These are phyloP conservation scores for Peribolospora kevripleyi DNA, from an alignment of 768 basidiomycete genomes.

Conservation along the genomic window DNA sequence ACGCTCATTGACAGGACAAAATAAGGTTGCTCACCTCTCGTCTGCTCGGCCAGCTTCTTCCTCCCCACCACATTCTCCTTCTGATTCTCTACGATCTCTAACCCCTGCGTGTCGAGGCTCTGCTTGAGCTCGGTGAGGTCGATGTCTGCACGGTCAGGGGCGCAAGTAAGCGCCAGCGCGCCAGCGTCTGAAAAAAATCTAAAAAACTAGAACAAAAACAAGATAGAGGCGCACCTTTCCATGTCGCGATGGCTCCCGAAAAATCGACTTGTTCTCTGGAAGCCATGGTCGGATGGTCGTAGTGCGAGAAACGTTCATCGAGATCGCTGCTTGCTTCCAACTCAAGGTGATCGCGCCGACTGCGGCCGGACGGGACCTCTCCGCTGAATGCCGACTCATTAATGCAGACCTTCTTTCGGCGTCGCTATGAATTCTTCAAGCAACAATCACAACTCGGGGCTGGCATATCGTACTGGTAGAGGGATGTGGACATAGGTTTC, in stretches of 20 bases:
- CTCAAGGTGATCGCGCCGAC: too few species aligned
- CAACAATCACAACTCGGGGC: too few species aligned
- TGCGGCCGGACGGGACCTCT: too few species aligned
- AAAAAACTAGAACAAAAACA: neutral
- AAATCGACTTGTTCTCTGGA: conserved; percentile 45
- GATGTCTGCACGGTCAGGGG: conserved; percentile 32
- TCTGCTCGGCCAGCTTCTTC: conserved; percentile 82
- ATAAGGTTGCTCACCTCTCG: conserved; percentile 40
- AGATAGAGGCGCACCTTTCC: conserved; percentile 41
- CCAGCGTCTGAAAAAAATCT: too few species aligned
- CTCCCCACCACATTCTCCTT: conserved; percentile 87
- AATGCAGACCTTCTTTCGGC: too few species aligned
- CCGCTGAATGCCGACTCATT: too few species aligned
- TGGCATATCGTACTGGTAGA: too few species aligned
- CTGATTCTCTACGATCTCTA: conserved; percentile 94
- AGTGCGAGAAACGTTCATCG: too few species aligned
- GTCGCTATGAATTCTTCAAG: too few species aligned
- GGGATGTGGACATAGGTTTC: too few species aligned
- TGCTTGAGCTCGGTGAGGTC: conserved; percentile 76
- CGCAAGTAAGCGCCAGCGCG: neutral
- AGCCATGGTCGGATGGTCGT: conserved; percentile 7
- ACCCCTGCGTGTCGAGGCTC: conserved; percentile 61
- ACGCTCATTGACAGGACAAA: neutral
- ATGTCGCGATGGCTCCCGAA: conserved; percentile 70
- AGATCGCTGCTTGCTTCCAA: too few species aligned